A percentile compares a stretch with the other conserved stretches of the same genome.
phyloP scores from a whole-genome alignment of 352 stramenopile genomes.

The Globisporangium viniferum region DNA sequence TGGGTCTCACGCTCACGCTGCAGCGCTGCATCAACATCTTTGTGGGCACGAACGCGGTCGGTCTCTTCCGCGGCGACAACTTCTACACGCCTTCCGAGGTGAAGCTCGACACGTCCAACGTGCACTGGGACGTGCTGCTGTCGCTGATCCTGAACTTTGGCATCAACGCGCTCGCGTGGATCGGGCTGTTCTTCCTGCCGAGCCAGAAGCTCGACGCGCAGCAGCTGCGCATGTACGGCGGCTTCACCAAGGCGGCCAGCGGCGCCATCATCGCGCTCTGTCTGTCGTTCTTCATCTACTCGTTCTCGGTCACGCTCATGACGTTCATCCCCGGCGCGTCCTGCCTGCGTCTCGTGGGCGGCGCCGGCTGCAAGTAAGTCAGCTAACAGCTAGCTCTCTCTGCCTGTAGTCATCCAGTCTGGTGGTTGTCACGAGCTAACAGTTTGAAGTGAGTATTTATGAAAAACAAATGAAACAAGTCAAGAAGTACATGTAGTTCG shows the following conservation, averaged over 20 bases:
- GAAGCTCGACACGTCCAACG: constrained; percentile 16
- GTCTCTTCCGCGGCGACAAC: constrained; percentile 27
- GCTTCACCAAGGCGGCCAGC: constrained; percentile 36
- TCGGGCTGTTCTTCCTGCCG: constrained; percentile 15
- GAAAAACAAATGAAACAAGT: no score
- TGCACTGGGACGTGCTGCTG: constrained; percentile 21
- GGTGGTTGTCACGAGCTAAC: no score
- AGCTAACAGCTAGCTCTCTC: no score
- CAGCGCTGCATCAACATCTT: constrained; percentile 30
- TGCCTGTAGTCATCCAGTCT: no score
- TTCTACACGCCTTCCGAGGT: constrained; percentile 19
- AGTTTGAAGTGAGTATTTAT: no score
- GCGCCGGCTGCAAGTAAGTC: neutral
- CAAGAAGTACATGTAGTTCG: no score
- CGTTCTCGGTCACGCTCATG: constrained; percentile 16
- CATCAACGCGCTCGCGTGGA: constrained; percentile 27
- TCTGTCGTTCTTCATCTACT: constrained; percentile 14
- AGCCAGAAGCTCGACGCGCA: constrained; percentile 71
- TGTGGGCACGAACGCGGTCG: constrained; percentile 25
- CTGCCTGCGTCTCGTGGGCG: neutral
- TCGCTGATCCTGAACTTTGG: constrained; percentile 29
- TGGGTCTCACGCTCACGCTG: constrained; percentile 27
- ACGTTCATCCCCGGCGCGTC: constrained; percentile 11
- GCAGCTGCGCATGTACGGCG: constrained; percentile 59
- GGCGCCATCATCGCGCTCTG: constrained; percentile 13